These are phyloP conservation scores for Obelidium mucronatum DNA, from an alignment of 192 early-diverging fungal species.

Conservation along the genomic window DNA sequence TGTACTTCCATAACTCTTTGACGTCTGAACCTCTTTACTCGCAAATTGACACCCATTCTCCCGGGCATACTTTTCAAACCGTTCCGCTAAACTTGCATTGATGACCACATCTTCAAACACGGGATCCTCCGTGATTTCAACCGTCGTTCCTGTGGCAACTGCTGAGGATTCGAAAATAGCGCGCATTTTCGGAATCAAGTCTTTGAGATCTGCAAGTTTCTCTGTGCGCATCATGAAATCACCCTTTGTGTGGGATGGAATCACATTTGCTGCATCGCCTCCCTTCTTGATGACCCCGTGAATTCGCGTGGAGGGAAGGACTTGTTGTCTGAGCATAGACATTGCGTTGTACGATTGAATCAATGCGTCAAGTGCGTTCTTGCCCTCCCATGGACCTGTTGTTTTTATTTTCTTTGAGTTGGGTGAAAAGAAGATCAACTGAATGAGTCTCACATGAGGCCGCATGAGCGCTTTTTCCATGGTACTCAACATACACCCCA, in stretches of 20 bases:
- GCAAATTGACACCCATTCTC: slow-evolving; percentile 34
- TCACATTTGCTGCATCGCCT: slow-evolving; percentile 64
- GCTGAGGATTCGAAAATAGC: slow-evolving; percentile 70
- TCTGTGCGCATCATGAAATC: slow-evolving; percentile 62
- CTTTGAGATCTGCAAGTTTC: slow-evolving; percentile 50
- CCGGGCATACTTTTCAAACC: slow-evolving; percentile 39
- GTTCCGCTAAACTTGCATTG: slow-evolving; percentile 52
- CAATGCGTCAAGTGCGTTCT: slow-evolving; percentile 83
- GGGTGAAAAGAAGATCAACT: background rate
- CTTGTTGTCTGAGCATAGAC: slow-evolving; percentile 71
- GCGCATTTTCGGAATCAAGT: slow-evolving; percentile 59
- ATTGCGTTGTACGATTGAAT: slow-evolving; percentile 69
- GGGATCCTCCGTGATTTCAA: slow-evolving; percentile 58
- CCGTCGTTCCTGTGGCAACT: slow-evolving; percentile 70
- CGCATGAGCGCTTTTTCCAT: slow-evolving; percentile 52
- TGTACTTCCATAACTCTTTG: slow-evolving; percentile 59
- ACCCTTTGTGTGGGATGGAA: slow-evolving; percentile 39
- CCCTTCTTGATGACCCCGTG: slow-evolving; percentile 82
- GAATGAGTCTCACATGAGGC: slow-evolving; percentile 31
- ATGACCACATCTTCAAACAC: slow-evolving; percentile 65
- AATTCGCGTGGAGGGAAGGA: slow-evolving; percentile 69
- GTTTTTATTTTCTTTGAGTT: background rate
- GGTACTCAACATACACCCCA: slow-evolving; percentile 28
- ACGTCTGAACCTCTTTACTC: slow-evolving; percentile 16
- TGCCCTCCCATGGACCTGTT: slow-evolving; percentile 59